Percentiles rank a stretch among this genome's conserved stretches.
phyloP scores from a whole-genome alignment of 164 flowering plant genomes.

The Vitis rotundifolia region DNA sequence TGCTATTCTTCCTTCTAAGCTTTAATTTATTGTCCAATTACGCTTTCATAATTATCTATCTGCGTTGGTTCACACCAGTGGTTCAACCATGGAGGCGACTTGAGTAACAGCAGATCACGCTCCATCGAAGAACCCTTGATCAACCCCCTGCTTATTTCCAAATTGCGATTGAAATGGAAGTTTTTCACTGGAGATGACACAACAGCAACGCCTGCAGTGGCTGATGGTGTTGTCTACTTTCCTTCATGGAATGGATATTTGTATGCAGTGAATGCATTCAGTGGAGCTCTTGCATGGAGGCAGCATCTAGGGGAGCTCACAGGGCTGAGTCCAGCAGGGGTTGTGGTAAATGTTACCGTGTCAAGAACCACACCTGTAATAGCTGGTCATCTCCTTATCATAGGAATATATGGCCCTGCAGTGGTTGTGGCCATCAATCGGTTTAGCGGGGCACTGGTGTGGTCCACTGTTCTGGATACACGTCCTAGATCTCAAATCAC shows the following conservation, averaged over 20 bases:
- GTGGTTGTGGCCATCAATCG: conserved; percentile 40
- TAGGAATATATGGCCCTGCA: conserved; percentile 53
- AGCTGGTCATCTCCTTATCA: conserved; percentile 35
- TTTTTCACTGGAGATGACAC: conserved; percentile 47
- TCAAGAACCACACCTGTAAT: conserved; percentile 47
- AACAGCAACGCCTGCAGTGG: conserved; percentile 52
- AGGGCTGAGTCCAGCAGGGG: conserved; percentile 27
- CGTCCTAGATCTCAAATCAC: conserved; percentile 25
- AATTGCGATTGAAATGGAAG: conserved; percentile 37
- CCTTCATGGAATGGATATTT: conserved; percentile 53
- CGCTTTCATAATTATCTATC: too few species aligned
- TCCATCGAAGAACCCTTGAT: conserved; percentile 29
- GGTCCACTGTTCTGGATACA: conserved; percentile 24
- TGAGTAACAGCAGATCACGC: conserved; percentile 32
- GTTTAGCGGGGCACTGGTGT: conserved; percentile 32
- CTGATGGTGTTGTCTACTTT: conserved; percentile 38
- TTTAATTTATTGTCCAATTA: too few species aligned
- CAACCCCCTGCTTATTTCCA: conserved; percentile 19
- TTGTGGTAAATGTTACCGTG: conserved; percentile 28
- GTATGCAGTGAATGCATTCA: conserved; percentile 41
- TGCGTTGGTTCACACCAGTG: conserved; percentile 20
- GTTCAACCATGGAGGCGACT: conserved; percentile 50
- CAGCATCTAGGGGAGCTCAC: conserved; percentile 34
- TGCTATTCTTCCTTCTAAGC: too few species aligned
- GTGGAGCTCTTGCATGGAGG: conserved; percentile 43